Conservation (phyloP, 225 moss, liverwort and hornwort genomes). For the Sphagnum contortum region DNA sequence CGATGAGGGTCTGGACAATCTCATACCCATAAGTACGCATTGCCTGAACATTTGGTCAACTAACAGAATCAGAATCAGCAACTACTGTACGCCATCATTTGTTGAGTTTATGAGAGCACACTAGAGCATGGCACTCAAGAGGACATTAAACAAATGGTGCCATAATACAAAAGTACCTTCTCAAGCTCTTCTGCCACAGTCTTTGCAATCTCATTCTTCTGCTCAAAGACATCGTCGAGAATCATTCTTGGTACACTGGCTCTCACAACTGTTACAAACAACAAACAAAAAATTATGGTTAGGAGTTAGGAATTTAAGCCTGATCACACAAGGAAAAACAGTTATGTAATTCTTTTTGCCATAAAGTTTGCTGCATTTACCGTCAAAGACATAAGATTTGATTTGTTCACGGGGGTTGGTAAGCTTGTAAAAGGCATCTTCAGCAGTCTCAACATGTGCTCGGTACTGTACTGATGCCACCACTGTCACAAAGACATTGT, state of each 20-base stretch:
- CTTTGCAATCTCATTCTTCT: conserved; percentile 82
- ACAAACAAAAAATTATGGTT: not conserved
- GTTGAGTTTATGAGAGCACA: not conserved
- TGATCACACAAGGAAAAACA: not conserved
- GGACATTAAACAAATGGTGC: not conserved
- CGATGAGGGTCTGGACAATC: conserved; percentile 81
- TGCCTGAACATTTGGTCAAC: conserved; percentile 32
- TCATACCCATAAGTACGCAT: conserved; percentile 82
- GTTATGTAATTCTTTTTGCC: not conserved
- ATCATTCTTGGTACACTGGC: conserved; percentile 79
- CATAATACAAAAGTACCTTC: conserved; percentile 32
- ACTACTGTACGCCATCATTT: not conserved
- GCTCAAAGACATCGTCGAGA: conserved; percentile 78
- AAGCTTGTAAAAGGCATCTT: conserved; percentile 77
- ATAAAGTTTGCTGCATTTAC: conserved; percentile 15
- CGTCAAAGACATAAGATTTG: conserved; percentile 87
- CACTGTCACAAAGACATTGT: conserved; percentile 86
- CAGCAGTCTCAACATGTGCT: conserved; percentile 51
- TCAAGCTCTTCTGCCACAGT: conserved; percentile 72
- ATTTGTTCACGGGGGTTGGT: conserved; percentile 76
- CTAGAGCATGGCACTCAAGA: not conserved
- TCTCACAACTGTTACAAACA: conserved; percentile 52
- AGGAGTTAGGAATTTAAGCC: not conserved
- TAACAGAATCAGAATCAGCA: not conserved
- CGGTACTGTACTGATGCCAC: conserved; percentile 82